Evolutionary conservation across 768 basidiomycete species (phyloP).

Genomic region (Mycena epipterygia): DNA sequence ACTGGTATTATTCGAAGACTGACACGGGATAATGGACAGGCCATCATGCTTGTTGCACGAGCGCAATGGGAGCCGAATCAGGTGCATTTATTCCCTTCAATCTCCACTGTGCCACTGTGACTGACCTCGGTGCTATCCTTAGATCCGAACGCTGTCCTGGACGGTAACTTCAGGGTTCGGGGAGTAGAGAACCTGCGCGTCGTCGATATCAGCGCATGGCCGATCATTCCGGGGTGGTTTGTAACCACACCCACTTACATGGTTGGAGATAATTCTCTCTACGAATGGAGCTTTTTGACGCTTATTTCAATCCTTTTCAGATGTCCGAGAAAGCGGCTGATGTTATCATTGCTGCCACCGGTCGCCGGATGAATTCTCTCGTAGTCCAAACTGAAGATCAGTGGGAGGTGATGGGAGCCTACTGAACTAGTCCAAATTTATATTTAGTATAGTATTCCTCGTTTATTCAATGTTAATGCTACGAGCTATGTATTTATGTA

Average conservation of each 20-base stretch:
- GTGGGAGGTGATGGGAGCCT: too few relatives aligned
- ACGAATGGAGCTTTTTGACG: too few relatives aligned
- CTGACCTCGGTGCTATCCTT: not conserved
- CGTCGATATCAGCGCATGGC: slow-evolving; percentile 48
- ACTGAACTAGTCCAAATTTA: too few relatives aligned
- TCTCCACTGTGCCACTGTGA: not conserved
- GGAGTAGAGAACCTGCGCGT: slow-evolving; percentile 47
- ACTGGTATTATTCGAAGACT: too few relatives aligned
- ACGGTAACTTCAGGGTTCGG: slow-evolving; percentile 47
- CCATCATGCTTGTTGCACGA: slow-evolving; percentile 47
- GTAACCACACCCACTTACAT: slow-evolving; percentile 48
- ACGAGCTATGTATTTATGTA: too few relatives aligned
- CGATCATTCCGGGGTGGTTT: slow-evolving; percentile 48
- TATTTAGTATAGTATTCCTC: too few relatives aligned
- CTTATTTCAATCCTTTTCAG: too few relatives aligned
- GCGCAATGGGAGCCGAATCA: slow-evolving; percentile 42
- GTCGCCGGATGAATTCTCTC: too few relatives aligned
- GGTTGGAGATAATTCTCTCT: slow-evolving; percentile 30
- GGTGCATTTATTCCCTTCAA: slow-evolving; percentile 24
- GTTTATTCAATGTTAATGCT: too few relatives aligned
- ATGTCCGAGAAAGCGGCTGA: too few relatives aligned
- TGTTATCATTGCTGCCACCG: too few relatives aligned
- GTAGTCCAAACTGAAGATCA: too few relatives aligned
- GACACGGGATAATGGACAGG: slow-evolving; percentile 29
- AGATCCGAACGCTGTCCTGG: slow-evolving; percentile 46